Conservation (phyloP, 345 rosid species). For the Syzygium aqueum region DNA sequence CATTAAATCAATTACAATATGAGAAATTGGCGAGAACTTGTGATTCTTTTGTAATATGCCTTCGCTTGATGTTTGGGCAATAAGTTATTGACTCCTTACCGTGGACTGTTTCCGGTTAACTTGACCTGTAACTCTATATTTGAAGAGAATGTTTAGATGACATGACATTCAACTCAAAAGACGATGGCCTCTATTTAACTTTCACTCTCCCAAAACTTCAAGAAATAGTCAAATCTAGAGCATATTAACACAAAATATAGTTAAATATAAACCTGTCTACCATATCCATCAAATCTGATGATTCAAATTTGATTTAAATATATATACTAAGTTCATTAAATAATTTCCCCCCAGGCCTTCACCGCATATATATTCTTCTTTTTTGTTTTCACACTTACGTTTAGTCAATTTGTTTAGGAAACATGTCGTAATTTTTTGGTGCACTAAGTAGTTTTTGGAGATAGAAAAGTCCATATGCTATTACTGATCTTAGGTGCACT, state of each 20-base stretch:
- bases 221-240: neutral
- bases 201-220: neutral
- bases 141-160: too few relatives aligned
- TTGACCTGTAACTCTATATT: neutral
- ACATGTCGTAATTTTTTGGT: neutral
- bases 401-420: neutral
- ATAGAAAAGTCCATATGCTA: neutral
- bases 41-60: neutral
- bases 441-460: neutral
- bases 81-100: neutral
- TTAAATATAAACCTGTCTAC: too few relatives aligned
- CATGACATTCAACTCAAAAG: neutral
- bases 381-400: neutral
- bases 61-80: neutral
- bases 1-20: neutral
- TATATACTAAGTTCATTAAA: neutral
- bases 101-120: neutral
- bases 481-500: neutral
- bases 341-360: neutral
- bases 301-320: too few relatives aligned
- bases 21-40: neutral
- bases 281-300: too few relatives aligned
- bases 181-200: neutral
- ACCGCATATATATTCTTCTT: neutral
- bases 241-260: neutral